Conservation (phyloP, 2,329 filamentous ascomycete genomes). For the Dactylellina drechsleri region DNA sequence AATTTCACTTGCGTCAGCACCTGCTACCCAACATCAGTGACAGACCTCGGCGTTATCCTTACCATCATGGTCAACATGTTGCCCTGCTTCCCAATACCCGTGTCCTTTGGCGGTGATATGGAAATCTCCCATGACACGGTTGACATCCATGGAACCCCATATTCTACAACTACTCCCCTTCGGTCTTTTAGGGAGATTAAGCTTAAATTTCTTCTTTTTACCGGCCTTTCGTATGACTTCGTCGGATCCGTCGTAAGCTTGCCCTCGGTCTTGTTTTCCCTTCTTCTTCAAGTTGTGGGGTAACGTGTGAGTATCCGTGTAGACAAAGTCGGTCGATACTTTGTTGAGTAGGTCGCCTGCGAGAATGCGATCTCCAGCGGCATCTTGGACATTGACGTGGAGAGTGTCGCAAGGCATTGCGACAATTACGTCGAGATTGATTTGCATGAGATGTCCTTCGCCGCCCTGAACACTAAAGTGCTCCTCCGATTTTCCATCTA, state of each 20-base stretch:
- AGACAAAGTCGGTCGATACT: conserved; percentile 81
- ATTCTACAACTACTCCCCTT: conserved; percentile 78
- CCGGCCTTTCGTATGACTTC: conserved; percentile 82
- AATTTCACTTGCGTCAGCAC: no score
- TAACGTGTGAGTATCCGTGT: conserved; percentile 73
- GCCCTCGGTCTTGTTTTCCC: conserved; percentile 60
- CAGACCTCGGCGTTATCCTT: conserved; percentile 60
- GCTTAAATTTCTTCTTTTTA: conserved; percentile 77
- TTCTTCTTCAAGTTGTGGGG: conserved; percentile 66
- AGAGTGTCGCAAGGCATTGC: conserved; percentile 86
- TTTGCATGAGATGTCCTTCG: conserved; percentile 84
- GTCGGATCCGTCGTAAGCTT: conserved; percentile 80
- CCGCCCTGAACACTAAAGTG: conserved; percentile 94
- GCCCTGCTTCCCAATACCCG: conserved; percentile 84
- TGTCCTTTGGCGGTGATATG: conserved; percentile 96
- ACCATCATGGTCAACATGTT: conserved; percentile 84
- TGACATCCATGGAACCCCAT: conserved; percentile 87
- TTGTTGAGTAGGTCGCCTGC: conserved; percentile 78
- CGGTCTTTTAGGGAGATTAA: conserved; percentile 71
- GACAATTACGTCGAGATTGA: conserved; percentile 94
- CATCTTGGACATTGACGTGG: conserved; percentile 98
- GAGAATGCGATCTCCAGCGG: conserved; percentile 88
- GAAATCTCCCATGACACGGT: conserved; percentile 98
- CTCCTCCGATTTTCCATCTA: conserved; percentile 82
- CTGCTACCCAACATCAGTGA: no score